Evolutionary conservation across 495 filamentous ascomycete species (phyloP).

Genomic region (Penicillium coprophilum): DNA sequence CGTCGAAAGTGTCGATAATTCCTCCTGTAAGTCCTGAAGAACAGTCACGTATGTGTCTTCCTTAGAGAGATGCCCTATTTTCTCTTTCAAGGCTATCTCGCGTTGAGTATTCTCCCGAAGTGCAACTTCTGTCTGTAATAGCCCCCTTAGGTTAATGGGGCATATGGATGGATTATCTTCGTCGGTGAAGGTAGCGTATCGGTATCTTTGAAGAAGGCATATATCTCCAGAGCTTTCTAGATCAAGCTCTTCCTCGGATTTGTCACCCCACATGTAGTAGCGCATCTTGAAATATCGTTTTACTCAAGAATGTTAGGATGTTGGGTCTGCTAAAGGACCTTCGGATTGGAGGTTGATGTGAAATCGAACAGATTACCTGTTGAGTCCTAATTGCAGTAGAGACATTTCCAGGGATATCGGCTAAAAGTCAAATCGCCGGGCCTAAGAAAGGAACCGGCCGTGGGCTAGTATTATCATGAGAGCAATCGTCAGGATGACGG

Average conservation of each 20-base stretch:
- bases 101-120: constrained; percentile 12
- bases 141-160: neutral
- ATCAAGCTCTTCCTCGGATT: neutral
- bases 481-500: neutral
- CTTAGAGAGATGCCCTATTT: neutral
- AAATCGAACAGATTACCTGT: neutral
- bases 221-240: neutral
- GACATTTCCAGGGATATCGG: neutral
- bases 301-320: neutral
- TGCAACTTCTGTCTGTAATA: constrained; percentile 6
- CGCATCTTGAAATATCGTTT: neutral
- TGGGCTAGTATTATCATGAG: neutral
- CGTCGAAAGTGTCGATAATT: neutral
- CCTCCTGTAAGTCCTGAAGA: neutral
- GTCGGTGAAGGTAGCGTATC: neutral
- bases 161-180: neutral
- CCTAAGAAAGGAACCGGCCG: neutral
- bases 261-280: neutral
- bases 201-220: constrained; percentile 4
- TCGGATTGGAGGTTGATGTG: neutral
- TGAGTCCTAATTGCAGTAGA: neutral
- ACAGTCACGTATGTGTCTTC: neutral
- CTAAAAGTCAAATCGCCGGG: neutral
- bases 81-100: constrained; percentile 7
- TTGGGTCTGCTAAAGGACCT: neutral